These are phyloP conservation scores for Mycena metata DNA, from an alignment of 768 basidiomycete species.

Conservation along the genomic window DNA sequence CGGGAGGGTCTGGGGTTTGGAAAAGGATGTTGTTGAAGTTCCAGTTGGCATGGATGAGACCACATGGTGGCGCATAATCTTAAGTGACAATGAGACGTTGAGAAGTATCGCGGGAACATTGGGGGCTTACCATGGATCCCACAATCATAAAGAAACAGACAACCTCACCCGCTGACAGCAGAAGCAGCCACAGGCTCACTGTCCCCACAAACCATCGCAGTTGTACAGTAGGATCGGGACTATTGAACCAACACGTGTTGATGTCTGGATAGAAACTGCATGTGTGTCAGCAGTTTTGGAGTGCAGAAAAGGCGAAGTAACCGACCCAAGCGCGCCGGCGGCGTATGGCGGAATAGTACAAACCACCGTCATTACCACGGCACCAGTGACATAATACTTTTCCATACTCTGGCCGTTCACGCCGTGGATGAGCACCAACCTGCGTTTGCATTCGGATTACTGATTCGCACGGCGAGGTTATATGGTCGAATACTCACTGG, in stretches of 20 bases:
- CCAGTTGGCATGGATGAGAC: not conserved
- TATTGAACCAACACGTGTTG: constrained; percentile 25
- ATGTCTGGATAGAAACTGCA: constrained; percentile 2
- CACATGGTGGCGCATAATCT: not conserved
- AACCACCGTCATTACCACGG: not conserved
- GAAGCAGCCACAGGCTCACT: constrained; percentile 14
- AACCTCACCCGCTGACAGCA: constrained; percentile 23
- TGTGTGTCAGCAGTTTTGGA: not conserved
- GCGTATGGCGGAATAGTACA: constrained; percentile 24
- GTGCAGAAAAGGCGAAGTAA: not conserved
- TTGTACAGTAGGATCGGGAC: not conserved
- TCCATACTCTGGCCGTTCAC: constrained; percentile 29
- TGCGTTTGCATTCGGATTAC: not conserved
- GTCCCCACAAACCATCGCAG: constrained; percentile 25
- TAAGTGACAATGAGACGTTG: not conserved
- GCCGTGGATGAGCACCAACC: constrained; percentile 21
- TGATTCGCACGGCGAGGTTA: too few species aligned
- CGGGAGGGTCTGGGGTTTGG: not conserved
- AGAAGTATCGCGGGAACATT: not conserved
- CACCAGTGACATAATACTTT: constrained; percentile 20
- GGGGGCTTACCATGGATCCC: not conserved
- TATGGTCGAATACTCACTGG: not conserved
- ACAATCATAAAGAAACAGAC: constrained; percentile 19
- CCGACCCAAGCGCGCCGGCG: constrained; percentile 15
- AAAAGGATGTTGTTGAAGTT: not conserved